Conservation (phyloP, 805 yeast genomes). For the Candida taoyuanica region DNA sequence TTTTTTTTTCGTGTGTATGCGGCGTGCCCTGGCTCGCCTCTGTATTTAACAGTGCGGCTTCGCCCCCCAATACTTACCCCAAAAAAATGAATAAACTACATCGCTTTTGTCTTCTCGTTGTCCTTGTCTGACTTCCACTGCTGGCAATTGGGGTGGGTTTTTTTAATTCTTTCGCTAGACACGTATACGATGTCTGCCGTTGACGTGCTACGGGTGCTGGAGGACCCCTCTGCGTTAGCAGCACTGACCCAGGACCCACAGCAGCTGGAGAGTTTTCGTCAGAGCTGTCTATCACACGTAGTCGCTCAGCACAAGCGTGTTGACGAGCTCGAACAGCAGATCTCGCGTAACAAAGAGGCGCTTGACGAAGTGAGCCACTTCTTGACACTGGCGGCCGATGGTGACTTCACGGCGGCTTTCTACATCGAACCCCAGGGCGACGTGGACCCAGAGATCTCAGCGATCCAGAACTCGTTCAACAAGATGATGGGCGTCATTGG, state of each 20-base stretch:
- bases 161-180: too few species aligned
- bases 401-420: conserved; percentile 74
- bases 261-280: conserved; percentile 12
- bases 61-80: too few species aligned
- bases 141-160: too few species aligned
- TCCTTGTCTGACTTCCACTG: too few species aligned
- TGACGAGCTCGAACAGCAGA: conserved; percentile 5
- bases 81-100: too few species aligned
- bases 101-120: too few species aligned
- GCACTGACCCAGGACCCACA: conserved; percentile 6
- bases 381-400: conserved; percentile 68
- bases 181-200: conserved; percentile 6
- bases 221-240: conserved; percentile 6
- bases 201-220: conserved; percentile 8
- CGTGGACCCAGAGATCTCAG: conserved; percentile 72
- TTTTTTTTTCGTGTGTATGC: too few species aligned
- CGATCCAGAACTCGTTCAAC: conserved; percentile 74
- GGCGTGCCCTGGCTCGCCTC: too few species aligned
- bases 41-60: too few species aligned
- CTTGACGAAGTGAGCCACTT: conserved; percentile 5
- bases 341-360: conserved; percentile 9
- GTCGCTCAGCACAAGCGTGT: conserved; percentile 4
- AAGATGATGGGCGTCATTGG: conserved; percentile 87
- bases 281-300: conserved; percentile 4
- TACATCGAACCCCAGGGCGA: conserved; percentile 55